A percentile compares a stretch with the other conserved stretches of the same genome.
Conservation (phyloP, 2,329 filamentous ascomycete genomes). For the Macrophomina pseudophaseolina region DNA sequence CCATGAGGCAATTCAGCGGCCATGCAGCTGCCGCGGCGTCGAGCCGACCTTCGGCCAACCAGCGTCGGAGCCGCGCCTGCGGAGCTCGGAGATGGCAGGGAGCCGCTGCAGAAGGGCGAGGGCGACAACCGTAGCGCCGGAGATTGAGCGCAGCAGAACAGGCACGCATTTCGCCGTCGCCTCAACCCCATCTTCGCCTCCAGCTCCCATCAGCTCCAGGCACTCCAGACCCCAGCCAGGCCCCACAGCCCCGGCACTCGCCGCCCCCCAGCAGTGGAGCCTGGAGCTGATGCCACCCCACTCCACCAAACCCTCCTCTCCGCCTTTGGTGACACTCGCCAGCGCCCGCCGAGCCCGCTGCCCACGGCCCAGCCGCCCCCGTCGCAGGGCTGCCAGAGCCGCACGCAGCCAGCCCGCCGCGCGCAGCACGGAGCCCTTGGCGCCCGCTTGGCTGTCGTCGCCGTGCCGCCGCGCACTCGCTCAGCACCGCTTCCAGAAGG, state of each 20-base stretch:
- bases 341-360: background rate
- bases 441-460: background rate
- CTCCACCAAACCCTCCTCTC: background rate
- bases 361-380: background rate
- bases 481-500: background rate
- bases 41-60: conserved; percentile 18
- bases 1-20: background rate
- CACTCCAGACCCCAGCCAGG: conserved; percentile 10
- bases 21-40: background rate
- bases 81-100: background rate
- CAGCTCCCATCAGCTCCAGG: conserved; percentile 8
- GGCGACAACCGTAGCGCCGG: background rate
- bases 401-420: background rate
- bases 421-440: background rate
- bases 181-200: conserved; percentile 8
- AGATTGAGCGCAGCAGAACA: background rate
- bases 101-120: background rate
- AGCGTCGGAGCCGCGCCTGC: background rate
- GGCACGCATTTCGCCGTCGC: background rate
- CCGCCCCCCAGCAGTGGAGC: conserved; percentile 10
- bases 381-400: conserved; percentile 7
- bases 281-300: background rate
- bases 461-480: background rate
- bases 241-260: conserved; percentile 9
- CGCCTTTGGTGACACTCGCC: background rate